These are phyloP conservation scores for Bipolaris zeicola DNA, from an alignment of 2,329 filamentous ascomycete species.

Conservation along the genomic window DNA sequence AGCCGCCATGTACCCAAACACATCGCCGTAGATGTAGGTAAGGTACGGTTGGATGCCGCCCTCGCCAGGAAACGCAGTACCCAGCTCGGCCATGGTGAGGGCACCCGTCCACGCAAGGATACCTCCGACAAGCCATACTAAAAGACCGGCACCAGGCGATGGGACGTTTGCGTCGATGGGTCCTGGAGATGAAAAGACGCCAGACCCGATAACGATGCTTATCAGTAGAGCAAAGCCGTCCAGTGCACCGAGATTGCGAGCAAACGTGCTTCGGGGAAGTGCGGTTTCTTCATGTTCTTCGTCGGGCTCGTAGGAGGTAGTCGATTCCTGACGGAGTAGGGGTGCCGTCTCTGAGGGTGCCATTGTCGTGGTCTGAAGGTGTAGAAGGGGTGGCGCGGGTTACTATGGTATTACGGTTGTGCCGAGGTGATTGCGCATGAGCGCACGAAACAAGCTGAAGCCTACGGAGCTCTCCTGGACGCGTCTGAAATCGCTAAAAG, in stretches of 20 bases:
- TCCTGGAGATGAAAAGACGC: constrained; percentile 68
- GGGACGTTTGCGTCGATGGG: constrained; percentile 68
- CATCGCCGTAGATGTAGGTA: constrained; percentile 64
- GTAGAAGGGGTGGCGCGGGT: neutral
- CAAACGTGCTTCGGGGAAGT: constrained; percentile 37
- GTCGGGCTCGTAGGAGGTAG: constrained; percentile 11
- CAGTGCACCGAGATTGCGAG: constrained; percentile 37
- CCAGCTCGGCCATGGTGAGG: constrained; percentile 66
- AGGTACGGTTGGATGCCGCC: constrained; percentile 69
- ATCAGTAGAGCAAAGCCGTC: constrained; percentile 64
- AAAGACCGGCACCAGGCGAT: constrained; percentile 62
- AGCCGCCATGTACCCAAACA: constrained; percentile 65
- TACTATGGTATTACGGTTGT: neutral
- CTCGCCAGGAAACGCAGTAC: constrained; percentile 68
- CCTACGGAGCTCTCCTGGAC: neutral
- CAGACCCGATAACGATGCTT: constrained; percentile 68
- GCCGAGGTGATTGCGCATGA: constrained; percentile 1
- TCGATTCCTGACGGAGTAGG: constrained; percentile 22
- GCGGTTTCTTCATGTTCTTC: constrained; percentile 23
- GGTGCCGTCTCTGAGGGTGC: constrained; percentile 32
- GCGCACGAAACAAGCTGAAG: neutral
- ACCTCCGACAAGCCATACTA: constrained; percentile 67
- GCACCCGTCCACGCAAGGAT: constrained; percentile 69
- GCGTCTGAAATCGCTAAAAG: neutral
- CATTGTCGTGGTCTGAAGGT: constrained; percentile 19